These are phyloP conservation scores for Candida sp. DNA, from an alignment of 1,139 yeast genomes.

Conservation along the genomic window DNA sequence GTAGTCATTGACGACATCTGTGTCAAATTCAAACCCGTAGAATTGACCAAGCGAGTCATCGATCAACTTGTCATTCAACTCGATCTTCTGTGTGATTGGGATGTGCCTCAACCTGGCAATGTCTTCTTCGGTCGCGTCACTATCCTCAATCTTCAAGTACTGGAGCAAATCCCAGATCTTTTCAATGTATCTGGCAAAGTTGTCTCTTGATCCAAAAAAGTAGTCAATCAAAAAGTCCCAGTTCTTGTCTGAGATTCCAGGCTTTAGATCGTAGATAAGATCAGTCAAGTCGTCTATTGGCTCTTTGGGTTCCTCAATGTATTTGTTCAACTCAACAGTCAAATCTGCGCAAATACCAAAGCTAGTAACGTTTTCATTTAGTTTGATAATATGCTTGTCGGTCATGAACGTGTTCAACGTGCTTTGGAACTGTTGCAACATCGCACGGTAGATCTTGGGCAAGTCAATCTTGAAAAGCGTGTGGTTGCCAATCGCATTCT, in stretches of 20 bases:
- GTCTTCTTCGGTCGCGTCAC: constrained; percentile 4
- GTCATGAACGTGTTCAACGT: constrained; percentile 11
- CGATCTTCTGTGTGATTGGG: constrained; percentile 20
- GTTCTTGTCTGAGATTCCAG: constrained; percentile 10
- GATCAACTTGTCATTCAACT: constrained; percentile 26
- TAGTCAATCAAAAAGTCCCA: constrained; percentile 24
- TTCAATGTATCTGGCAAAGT: constrained; percentile 27
- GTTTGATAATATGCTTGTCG: constrained; percentile 2
- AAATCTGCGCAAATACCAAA: constrained; percentile 13
- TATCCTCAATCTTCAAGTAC: constrained; percentile 19
- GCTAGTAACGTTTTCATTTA: not conserved
- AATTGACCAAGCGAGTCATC: constrained; percentile 19
- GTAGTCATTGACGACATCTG: constrained; percentile 27
- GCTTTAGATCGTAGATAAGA: constrained; percentile 11
- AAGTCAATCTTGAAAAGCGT: constrained; percentile 10
- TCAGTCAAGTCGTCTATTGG: constrained; percentile 12
- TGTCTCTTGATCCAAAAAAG: constrained; percentile 36
- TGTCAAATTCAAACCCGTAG: constrained; percentile 26
- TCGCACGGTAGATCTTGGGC: constrained; percentile 8
- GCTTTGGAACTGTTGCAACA: constrained; percentile 10
- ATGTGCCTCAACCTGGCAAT: constrained; percentile 7
- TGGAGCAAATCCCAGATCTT: constrained; percentile 32
- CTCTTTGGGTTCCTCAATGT: constrained; percentile 5
- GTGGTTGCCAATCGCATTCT: constrained; percentile 10
- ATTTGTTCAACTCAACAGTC: constrained; percentile 13